These are phyloP conservation scores for Floccularia luteovirens DNA, from an alignment of 768 basidiomycete genomes.

Conservation along the genomic window DNA sequence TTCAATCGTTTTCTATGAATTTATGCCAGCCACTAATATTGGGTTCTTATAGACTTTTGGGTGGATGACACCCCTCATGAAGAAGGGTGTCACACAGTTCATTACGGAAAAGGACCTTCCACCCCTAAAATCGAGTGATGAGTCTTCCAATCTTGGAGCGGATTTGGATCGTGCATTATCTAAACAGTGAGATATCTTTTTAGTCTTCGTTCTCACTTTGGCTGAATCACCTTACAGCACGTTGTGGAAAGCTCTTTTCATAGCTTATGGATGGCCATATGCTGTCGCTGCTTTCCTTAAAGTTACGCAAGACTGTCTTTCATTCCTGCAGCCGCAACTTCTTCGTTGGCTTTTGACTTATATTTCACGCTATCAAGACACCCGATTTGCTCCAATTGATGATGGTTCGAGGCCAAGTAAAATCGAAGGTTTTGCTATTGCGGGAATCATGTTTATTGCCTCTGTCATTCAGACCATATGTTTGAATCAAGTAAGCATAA, in stretches of 20 bases:
- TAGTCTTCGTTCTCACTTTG: not conserved
- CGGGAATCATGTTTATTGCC: conserved; percentile 70
- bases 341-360: conserved; percentile 74
- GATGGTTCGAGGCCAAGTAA: conserved; percentile 21
- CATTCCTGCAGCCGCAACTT: conserved; percentile 84
- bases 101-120: conserved; percentile 88
- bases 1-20: conserved; percentile 2
- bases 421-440: conserved; percentile 70
- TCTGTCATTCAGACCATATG: conserved; percentile 75
- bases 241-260: conserved; percentile 66
- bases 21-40: conserved; percentile 1
- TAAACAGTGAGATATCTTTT: conserved; percentile 46
- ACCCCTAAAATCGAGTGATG: conserved; percentile 57
- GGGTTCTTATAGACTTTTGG: conserved; percentile 46
- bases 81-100: conserved; percentile 52
- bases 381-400: conserved; percentile 25
- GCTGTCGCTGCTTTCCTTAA: conserved; percentile 57
- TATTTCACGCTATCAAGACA: conserved; percentile 68
- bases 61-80: conserved; percentile 83
- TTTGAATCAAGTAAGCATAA: conserved; percentile 60
- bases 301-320: conserved; percentile 69
- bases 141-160: conserved; percentile 59
- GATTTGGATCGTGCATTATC: conserved; percentile 51
- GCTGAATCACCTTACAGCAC: conserved; percentile 28
- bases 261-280: conserved; percentile 78